Conservation (phyloP, 768 basidiomycete genomes). For the Amanita subjunquillea region DNA sequence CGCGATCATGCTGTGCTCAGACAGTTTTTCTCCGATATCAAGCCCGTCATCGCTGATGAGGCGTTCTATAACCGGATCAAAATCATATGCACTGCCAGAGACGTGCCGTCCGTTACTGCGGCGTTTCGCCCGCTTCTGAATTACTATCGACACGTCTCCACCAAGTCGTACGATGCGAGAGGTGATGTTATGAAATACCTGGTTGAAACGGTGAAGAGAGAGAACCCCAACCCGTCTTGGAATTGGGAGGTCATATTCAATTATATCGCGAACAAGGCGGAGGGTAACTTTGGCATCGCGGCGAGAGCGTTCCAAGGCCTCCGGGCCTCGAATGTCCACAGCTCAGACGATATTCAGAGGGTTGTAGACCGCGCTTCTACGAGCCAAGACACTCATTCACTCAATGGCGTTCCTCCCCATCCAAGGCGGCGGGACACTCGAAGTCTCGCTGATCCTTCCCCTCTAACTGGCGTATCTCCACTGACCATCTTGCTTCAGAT, state of each 20-base stretch:
- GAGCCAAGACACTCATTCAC: not conserved
- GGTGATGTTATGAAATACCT: not conserved
- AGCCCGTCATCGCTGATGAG: not conserved
- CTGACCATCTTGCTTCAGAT: not conserved
- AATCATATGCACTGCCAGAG: not conserved
- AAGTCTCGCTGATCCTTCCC: not conserved
- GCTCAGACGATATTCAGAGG: not conserved
- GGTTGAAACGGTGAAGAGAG: not conserved
- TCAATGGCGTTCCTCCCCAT: not conserved
- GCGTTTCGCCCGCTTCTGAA: not conserved
- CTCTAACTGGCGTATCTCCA: not conserved
- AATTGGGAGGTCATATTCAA: not conserved
- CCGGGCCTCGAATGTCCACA: not conserved
- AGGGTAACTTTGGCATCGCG: not conserved
- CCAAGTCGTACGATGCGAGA: not conserved
- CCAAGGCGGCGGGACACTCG: not conserved
- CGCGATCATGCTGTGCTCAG: not conserved
- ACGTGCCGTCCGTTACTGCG: not conserved
- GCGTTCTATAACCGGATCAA: not conserved
- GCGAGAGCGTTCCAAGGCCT: not conserved
- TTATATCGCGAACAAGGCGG: not conserved
- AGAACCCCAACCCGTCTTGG: too few species aligned
- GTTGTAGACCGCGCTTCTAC: not conserved
- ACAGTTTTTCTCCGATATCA: conserved; percentile 3
- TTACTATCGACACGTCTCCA: not conserved